Conservation (phyloP, 768 basidiomycete genomes). For the Scleroderma citrinum region DNA sequence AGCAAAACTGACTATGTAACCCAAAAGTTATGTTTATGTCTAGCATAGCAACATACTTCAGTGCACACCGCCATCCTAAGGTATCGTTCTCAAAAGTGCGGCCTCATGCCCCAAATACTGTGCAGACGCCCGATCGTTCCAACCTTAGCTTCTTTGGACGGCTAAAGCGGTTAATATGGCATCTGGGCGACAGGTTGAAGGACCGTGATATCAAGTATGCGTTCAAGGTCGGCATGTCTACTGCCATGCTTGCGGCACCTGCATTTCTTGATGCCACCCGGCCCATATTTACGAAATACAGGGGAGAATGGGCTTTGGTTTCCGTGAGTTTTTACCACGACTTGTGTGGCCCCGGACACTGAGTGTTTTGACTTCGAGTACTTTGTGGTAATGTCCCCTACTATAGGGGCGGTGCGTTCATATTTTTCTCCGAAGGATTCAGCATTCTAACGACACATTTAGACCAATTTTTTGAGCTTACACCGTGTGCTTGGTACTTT, state of each 20-base stretch:
- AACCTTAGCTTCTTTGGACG: slow-evolving; percentile 57
- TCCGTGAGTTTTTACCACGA: slow-evolving; percentile 48
- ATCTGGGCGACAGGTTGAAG: slow-evolving; percentile 53
- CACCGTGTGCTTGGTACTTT: slow-evolving; percentile 84
- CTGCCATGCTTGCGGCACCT: slow-evolving; percentile 76
- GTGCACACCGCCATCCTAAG: slow-evolving; percentile 43
- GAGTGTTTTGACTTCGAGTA: slow-evolving; percentile 39
- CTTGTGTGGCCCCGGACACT: slow-evolving; percentile 6
- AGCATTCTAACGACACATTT: slow-evolving; percentile 9
- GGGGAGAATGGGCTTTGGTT: slow-evolving; percentile 95
- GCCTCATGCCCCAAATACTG: slow-evolving; percentile 81
- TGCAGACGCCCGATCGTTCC: slow-evolving; percentile 65
- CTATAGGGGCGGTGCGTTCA: slow-evolving; percentile 71
- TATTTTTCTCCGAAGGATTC: not conserved
- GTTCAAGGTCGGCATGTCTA: slow-evolving; percentile 80
- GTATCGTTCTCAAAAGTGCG: slow-evolving; percentile 76
- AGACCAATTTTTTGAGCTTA: slow-evolving; percentile 83
- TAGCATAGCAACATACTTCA: slow-evolving; percentile 45
- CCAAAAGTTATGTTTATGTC: slow-evolving; percentile 5
- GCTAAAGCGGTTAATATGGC: slow-evolving; percentile 69
- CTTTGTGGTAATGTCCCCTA: slow-evolving; percentile 88
- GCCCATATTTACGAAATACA: slow-evolving; percentile 71
- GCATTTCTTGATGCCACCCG: slow-evolving; percentile 82
- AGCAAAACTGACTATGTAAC: slow-evolving; percentile 10
- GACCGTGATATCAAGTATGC: slow-evolving; percentile 83